Conservation (phyloP, 2,329 filamentous ascomycete genomes). For the Lachnum nothofagi region DNA sequence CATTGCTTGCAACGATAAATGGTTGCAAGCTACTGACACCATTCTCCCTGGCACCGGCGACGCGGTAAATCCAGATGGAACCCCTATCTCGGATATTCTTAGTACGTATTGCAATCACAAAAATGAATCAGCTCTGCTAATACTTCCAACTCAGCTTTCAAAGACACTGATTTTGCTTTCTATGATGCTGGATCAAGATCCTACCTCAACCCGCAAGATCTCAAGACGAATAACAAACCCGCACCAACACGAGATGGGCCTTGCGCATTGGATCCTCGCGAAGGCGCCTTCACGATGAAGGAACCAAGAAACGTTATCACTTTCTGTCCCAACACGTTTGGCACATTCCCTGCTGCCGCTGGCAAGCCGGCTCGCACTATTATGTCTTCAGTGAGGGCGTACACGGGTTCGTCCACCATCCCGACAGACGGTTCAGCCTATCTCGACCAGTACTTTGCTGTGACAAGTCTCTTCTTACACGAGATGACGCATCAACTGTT, state of each 20-base stretch:
- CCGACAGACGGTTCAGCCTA: background rate
- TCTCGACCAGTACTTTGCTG: background rate
- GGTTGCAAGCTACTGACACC: background rate
- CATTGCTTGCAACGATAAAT: background rate
- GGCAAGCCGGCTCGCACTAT: background rate
- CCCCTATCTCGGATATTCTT: background rate
- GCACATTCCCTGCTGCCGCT: background rate
- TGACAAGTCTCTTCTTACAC: background rate
- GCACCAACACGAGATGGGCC: background rate
- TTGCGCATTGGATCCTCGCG: background rate
- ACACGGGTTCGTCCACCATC: background rate
- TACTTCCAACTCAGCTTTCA: background rate
- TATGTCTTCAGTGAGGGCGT: background rate
- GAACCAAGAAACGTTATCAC: background rate
- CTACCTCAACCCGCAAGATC: background rate
- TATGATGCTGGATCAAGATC: background rate
- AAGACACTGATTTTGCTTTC: background rate
- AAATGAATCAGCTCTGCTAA: background rate
- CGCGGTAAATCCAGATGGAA: background rate
- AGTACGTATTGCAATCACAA: background rate
- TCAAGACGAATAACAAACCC: background rate
- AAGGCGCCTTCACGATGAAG: background rate
- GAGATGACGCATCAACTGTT: background rate
- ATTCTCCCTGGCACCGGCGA: background rate
- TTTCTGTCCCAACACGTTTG: background rate